Base-by-base conservation (phyloP, 805 yeast species). In the Lachancea dasiensis region DNA sequence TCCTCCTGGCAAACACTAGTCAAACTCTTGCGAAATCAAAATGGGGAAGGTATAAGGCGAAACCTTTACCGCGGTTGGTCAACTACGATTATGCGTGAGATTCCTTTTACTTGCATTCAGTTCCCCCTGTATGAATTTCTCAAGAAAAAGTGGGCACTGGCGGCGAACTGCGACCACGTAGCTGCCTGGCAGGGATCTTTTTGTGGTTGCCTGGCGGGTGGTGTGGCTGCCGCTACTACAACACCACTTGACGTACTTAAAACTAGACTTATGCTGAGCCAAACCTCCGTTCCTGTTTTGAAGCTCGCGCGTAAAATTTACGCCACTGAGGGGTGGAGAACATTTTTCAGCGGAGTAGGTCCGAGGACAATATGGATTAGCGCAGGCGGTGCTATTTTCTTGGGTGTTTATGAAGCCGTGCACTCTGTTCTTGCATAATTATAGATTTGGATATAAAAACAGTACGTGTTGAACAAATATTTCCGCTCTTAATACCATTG, bases 341-440 rank as follows among this genome's bases (percentile, higher is more conserved):
- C 82, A 1, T 86, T 92, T 48, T 73, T 77, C 56, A 73, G 73
- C 34, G 99, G 99, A 10, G 71, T 90, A 19, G 97, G 95, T 0
- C 97, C 99, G 4, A 72, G 99, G 58, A 89, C 97, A 0, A 70
- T 84, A 76, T 92, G 98, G 98, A 90, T 92, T 40, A 81, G 95
- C 64, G 92, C 95, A 4, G 99, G 99, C 15, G 99, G 99, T 20
- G 96, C 97, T 13, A 87, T 94, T 13, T 92, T 94, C 66, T 67
- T 92, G 40, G 99, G 99, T 4, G 85, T 86, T 39, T 92, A 92
- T 56, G 99, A 94, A 61, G 60, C 79, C 16, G 81, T 77, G 8
- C 70, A 68, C 45, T 54, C 69, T 7, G 45, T 56, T n/a, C 54
- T 69, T 28, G 28, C 49, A 26, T 38, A 40, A 41, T 40, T 31